Percentiles rank a stretch among this genome's conserved stretches.
Evolutionary conservation across 1,284 basidiomycete species (phyloP).

Genomic region (Chalciporus piperatoides): DNA sequence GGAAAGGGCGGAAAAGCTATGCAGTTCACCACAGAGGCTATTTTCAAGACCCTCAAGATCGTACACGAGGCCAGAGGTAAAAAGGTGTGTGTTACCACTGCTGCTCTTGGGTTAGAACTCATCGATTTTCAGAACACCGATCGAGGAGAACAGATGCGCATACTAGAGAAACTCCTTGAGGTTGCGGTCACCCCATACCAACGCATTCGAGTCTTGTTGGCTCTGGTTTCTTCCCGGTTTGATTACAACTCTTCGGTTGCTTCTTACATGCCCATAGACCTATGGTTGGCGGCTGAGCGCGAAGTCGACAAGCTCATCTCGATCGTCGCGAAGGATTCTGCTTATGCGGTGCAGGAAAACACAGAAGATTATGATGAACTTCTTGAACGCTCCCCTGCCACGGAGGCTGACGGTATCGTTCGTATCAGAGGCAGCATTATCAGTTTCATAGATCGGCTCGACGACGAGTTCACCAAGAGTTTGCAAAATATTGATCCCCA

Average conservation of each 20-base stretch:
- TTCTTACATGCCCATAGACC: conserved; percentile 87
- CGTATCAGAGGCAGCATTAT: conserved; percentile 89
- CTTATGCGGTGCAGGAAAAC: conserved; percentile 84
- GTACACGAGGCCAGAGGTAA: conserved; percentile 96
- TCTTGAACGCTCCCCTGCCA: conserved; percentile 78
- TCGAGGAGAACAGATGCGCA: conserved; percentile 90
- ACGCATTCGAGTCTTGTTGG: conserved; percentile 90
- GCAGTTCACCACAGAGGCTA: conserved; percentile 82
- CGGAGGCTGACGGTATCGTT: conserved; percentile 65
- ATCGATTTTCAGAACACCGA: conserved; percentile 78
- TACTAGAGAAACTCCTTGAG: conserved; percentile 84
- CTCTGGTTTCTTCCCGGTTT: conserved; percentile 92
- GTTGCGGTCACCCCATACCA: conserved; percentile 90
- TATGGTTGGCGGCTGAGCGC: conserved; percentile 84
- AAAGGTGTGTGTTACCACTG: conserved; percentile 59
- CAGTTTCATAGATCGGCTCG: conserved; percentile 92
- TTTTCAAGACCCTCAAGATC: conserved; percentile 90
- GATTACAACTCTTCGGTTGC: conserved; percentile 93
- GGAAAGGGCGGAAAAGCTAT: conserved; percentile 87
- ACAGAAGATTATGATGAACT: conserved; percentile 94
- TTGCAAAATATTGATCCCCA: conserved; percentile 99
- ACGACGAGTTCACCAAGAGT: conserved; percentile 98
- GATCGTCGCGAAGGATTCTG: conserved; percentile 67
- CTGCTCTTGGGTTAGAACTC: conserved; percentile 1
- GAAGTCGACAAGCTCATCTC: conserved; percentile 88